phyloP scores from a whole-genome alignment of 2,329 filamentous ascomycete genomes.

The Lecanosticta acicola region DNA sequence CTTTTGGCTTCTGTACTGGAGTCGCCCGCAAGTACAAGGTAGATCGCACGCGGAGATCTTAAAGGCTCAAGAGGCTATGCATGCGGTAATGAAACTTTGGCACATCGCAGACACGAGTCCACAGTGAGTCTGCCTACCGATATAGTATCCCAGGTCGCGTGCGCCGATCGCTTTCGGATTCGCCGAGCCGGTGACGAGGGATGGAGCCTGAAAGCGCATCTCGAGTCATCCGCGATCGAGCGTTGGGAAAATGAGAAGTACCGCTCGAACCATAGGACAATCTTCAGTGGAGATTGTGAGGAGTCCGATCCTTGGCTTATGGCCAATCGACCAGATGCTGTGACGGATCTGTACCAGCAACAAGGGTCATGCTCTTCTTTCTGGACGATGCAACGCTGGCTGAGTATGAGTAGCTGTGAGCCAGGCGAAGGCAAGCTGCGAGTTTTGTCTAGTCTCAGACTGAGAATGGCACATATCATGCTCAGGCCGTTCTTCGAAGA shows the following conservation, averaged over 20 bases:
- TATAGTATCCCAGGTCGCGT: slow-evolving; percentile 7
- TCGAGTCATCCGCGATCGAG: slow-evolving; percentile 10
- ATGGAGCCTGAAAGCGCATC: slow-evolving; percentile 8
- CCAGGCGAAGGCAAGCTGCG: slow-evolving; percentile 7
- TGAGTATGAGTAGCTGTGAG: slow-evolving; percentile 6
- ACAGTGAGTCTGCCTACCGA: slow-evolving; percentile 5
- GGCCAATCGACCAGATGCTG: slow-evolving; percentile 5
- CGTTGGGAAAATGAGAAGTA: slow-evolving; percentile 11
- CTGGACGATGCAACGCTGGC: slow-evolving; percentile 8
- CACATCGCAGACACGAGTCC: slow-evolving; percentile 4
- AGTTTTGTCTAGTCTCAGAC: slow-evolving; percentile 3
- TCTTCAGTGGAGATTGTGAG: slow-evolving; percentile 8
- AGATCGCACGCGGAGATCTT: slow-evolving; percentile 8
- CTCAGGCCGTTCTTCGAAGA: slow-evolving; percentile 8
- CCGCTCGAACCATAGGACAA: slow-evolving; percentile 7
- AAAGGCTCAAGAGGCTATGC: slow-evolving; percentile 6
- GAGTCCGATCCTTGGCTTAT: slow-evolving; percentile 10
- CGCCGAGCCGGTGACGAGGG: slow-evolving; percentile 8
- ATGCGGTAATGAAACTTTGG: slow-evolving; percentile 9
- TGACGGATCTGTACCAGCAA: slow-evolving; percentile 8
- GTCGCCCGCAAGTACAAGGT: slow-evolving; percentile 9
- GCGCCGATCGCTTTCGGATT: slow-evolving; percentile 11
- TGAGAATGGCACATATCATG: slow-evolving; percentile 10
- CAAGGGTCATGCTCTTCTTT: slow-evolving; percentile 9
- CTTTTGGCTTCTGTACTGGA: slow-evolving; percentile 12